Evolutionary conservation across 2,329 filamentous ascomycete species (phyloP).

Genomic region (Trichoderma hamatum): DNA sequence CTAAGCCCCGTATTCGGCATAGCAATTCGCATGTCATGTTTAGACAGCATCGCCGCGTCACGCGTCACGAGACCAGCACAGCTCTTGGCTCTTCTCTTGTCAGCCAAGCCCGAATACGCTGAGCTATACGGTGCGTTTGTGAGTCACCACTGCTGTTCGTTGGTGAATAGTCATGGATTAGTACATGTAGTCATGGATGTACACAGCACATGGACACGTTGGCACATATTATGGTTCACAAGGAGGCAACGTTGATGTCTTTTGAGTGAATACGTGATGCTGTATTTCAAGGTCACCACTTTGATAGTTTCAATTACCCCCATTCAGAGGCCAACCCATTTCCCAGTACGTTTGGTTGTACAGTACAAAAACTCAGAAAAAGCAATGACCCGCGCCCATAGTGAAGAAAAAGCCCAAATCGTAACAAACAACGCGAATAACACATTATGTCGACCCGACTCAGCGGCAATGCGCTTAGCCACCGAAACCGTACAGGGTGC

Average conservation of each 20-base stretch:
- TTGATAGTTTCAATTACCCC: slow-evolving; percentile 39
- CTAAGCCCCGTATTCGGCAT: neutral
- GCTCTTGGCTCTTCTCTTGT: neutral
- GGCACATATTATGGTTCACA: neutral
- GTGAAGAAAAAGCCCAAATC: slow-evolving; percentile 46
- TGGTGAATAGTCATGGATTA: neutral
- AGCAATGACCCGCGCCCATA: slow-evolving; percentile 48
- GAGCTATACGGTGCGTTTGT: no score
- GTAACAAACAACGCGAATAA: slow-evolving; percentile 42
- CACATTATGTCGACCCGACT: slow-evolving; percentile 23
- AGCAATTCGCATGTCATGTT: neutral
- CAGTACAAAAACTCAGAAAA: slow-evolving; percentile 47
- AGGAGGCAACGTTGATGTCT: neutral
- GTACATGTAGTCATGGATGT: neutral
- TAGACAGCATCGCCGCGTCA: slow-evolving; percentile 15
- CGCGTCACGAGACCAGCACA: slow-evolving; percentile 15
- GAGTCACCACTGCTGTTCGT: neutral
- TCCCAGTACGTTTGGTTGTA: slow-evolving; percentile 37
- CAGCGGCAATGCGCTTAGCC: slow-evolving; percentile 58
- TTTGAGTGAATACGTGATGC: slow-evolving; percentile 18
- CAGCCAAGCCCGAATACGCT: neutral
- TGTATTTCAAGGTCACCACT: slow-evolving; percentile 25
- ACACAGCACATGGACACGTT: neutral
- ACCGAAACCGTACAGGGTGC: slow-evolving; percentile 87
- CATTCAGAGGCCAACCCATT: slow-evolving; percentile 42